phyloP scores from a whole-genome alignment of 1,284 basidiomycete species.

The Apiotrichum akiyoshidainum region DNA sequence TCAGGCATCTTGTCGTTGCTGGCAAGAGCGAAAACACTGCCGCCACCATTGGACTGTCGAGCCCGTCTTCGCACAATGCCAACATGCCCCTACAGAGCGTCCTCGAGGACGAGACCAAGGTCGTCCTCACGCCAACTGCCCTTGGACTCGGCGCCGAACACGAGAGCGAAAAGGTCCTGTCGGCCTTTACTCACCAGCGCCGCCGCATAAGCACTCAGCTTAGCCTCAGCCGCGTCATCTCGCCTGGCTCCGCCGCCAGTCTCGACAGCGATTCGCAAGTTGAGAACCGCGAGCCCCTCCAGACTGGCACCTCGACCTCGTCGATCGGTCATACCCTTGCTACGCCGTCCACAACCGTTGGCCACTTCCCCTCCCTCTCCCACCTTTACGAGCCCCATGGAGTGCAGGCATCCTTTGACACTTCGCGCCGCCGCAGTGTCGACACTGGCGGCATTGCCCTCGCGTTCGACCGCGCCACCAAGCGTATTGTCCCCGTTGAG shows the following conservation, averaged over 20 bases:
- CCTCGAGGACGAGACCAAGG: constrained; percentile 24
- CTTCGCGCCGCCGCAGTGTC: constrained; percentile 63
- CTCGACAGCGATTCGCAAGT: background rate
- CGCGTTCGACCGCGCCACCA: constrained; percentile 59
- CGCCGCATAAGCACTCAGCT: constrained; percentile 14
- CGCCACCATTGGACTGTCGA: constrained; percentile 14
- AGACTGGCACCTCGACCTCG: background rate
- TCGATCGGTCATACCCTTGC: background rate
- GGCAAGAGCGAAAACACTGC: constrained; percentile 25
- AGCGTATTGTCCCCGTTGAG: constrained; percentile 5
- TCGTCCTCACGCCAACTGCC: constrained; percentile 43
- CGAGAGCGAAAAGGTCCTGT: constrained; percentile 41
- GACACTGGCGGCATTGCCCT: constrained; percentile 79
- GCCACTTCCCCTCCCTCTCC: constrained; percentile 1
- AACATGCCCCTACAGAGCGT: background rate
- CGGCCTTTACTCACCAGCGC: constrained; percentile 4
- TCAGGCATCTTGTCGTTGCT: constrained; percentile 33
- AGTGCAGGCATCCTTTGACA: background rate
- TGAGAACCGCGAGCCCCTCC: background rate
- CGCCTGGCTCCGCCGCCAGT: constrained; percentile 2
- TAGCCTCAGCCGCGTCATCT: constrained; percentile 7
- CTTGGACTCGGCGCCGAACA: constrained; percentile 39
- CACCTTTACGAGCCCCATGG: constrained; percentile 2
- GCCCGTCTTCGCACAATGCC: constrained; percentile 5
- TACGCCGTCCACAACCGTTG: background rate